Evolutionary conservation across 176 grass and related monocot genomes (phyloP), one percentile per base, ranked within the genome.

Genomic region (Triticum monococcum): DNA sequence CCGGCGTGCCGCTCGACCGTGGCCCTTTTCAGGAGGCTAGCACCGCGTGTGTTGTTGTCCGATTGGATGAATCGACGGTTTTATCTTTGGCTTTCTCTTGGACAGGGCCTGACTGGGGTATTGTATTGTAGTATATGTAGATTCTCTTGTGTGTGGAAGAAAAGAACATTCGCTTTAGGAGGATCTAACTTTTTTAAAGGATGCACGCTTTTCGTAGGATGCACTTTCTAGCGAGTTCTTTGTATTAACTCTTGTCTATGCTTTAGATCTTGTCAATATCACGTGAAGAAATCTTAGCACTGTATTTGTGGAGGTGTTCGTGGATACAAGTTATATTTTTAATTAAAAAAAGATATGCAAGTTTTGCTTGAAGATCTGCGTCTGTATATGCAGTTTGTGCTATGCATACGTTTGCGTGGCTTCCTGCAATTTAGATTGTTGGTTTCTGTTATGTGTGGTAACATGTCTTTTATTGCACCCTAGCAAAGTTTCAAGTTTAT

Each of bases 141-240:
- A 80, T 75, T 87, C 69, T 85, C 59, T 68, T 16, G 61, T 63
- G 23, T 85, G 54, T 16, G 9, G 20, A 35, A 33, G 65, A 83
- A 65, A 36, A 33, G 65, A 83, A 72, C 40, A 17, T 79, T 65
- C 38, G 23, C 12, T 72, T 9, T 4, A 4, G 5, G 12, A 56
- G 79, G 86, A 87, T 87, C 73, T 86, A 3, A 0, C 60, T 73
- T 73, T 57, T 90, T 50, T 14, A 45, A 77, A 50, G 83, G 64
- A 41, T 72, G 9, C 24, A 9, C n/a, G 9, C 37, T 61, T 75
- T 66, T 60, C 28, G 31, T 37, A n/a, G 31, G 26, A 54, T 76
- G 16, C 73, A 31, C 38, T 81, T 62, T 81, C 33, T 25, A 28
- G 22, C 17, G 25, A 14, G 6, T 4, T 48, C 7, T 40, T 5